Evolutionary conservation across 176 grass and related monocot genomes (phyloP), one percentile per base, ranked within the genome.

Genomic region (Avena eriantha): DNA sequence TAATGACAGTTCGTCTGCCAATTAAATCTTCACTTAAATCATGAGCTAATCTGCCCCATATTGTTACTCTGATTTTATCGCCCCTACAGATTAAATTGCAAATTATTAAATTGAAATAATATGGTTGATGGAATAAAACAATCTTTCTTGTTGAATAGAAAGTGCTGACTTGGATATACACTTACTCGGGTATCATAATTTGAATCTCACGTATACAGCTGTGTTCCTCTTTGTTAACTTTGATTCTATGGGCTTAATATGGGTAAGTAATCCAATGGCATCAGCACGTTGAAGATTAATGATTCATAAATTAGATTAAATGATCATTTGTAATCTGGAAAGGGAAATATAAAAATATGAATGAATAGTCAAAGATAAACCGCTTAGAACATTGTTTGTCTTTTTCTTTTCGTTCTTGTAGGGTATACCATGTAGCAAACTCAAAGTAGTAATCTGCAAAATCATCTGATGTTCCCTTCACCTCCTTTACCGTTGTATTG

Each of bases 381-480:
- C 29, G 29, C 29, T 29, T 29, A 29, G 29, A 29, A 29, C 36
- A 74, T 48, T 84, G 69, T 8, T 73, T 24, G 8, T n/a, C 5
- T 21, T 34, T 47, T 47, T 48, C 47, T 84, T 49, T 21, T 0
- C 0, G 0, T 71, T 71, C 21, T 1, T 34, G 2, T 15, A 75
- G 70, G 7, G 70, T 49, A 10, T 75, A 17, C 33, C 1, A 16
- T 0, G 1, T 34, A 1, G 23, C 36, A 83, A 83, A 72, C 33
- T 72, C 33, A 43, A 57, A 55, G n/a, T 83, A 59, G 34, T 73
- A 61, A 14, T 49, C n/a, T 49, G 3, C 22, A 84, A 75, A 4
- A 16, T 24, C 29, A 19, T 85, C 5, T 1, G 14, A 55, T 12
- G 13, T 1, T 7, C 21, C 73, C 11, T 85, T 61, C 0, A 77